These are phyloP conservation scores for Coemansia sp. DNA, from an alignment of 192 early-diverging fungal genomes.

Conservation along the genomic window DNA sequence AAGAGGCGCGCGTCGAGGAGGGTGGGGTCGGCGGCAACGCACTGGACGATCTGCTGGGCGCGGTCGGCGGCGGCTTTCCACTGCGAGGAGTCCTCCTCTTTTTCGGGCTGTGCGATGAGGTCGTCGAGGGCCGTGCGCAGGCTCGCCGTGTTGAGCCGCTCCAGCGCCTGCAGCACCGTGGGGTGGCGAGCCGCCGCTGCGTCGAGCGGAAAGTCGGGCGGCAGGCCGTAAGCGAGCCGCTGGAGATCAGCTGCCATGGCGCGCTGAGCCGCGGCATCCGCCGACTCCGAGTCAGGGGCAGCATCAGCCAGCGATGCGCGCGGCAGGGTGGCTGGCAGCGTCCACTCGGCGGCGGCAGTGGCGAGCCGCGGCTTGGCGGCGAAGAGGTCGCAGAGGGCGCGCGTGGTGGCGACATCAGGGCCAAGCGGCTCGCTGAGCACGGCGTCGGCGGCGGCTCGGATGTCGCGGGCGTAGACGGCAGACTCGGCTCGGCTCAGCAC, in stretches of 20 bases:
- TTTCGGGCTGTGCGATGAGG: conserved; percentile 3
- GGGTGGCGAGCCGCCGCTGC: conserved; percentile 29
- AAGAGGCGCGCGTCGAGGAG: conserved; percentile 42
- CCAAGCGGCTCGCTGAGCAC: conserved; percentile 16
- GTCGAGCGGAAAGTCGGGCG: conserved; percentile 49
- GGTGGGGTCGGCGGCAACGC: conserved; percentile 28
- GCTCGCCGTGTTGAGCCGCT: conserved; percentile 42
- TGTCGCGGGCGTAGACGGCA: conserved; percentile 39
- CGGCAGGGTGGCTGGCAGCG: conserved; percentile 30
- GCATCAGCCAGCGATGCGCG: conserved; percentile 12
- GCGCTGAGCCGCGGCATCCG: conserved; percentile 10
- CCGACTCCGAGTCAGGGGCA: not conserved
- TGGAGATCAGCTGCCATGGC: conserved; percentile 27
- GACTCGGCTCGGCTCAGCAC: conserved; percentile 14
- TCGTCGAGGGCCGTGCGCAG: conserved; percentile 36
- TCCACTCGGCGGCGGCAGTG: conserved; percentile 26
- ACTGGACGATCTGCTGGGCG: conserved; percentile 40
- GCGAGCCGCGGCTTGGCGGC: conserved; percentile 37
- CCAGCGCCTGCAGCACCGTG: conserved; percentile 45
- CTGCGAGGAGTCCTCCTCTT: not conserved
- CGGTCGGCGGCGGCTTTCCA: conserved; percentile 43
- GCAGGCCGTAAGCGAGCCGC: conserved; percentile 42
- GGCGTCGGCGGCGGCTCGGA: conserved; percentile 24
- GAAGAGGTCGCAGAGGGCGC: conserved; percentile 45
- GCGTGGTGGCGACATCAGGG: not conserved